These are phyloP conservation scores for Pisolithus albus DNA, from an alignment of 768 basidiomycete genomes.

Conservation along the genomic window DNA sequence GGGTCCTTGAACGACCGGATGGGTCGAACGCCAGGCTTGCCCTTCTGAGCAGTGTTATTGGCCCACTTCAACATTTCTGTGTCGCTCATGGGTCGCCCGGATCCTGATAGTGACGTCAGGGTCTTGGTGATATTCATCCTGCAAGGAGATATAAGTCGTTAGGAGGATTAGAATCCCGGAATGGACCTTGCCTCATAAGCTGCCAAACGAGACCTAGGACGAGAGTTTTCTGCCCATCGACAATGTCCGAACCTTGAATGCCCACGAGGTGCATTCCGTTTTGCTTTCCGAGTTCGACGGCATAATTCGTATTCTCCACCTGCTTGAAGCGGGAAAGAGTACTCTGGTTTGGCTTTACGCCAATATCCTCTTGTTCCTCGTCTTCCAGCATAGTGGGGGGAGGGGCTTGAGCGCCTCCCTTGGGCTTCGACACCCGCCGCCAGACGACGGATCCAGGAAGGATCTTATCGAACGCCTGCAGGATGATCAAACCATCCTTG, in stretches of 20 bases:
- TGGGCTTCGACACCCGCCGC: constrained; percentile 94
- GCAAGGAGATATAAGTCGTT: background rate
- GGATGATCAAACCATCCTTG: constrained; percentile 83
- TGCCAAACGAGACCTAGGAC: constrained; percentile 98
- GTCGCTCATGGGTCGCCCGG: constrained; percentile 83
- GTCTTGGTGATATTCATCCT: constrained; percentile 91
- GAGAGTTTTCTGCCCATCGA: constrained; percentile 86
- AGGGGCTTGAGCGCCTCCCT: constrained; percentile 39
- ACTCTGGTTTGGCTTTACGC: constrained; percentile 77
- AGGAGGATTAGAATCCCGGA: background rate
- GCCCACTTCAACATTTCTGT: constrained; percentile 96
- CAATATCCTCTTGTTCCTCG: constrained; percentile 74
- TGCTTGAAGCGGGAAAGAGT: constrained; percentile 92
- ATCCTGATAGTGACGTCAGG: constrained; percentile 59
- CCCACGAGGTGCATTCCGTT: constrained; percentile 95
- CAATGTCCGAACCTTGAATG: constrained; percentile 96
- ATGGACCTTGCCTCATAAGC: constrained; percentile 67
- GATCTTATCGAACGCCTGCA: constrained; percentile 97
- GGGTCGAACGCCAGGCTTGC: constrained; percentile 47
- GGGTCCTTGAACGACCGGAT: constrained; percentile 97
- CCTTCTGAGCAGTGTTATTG: constrained; percentile 76
- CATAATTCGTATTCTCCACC: constrained; percentile 98
- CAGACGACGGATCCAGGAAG: constrained; percentile 88
- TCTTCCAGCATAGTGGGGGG: constrained; percentile 28
- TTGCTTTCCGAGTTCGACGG: constrained; percentile 85